Evolutionary conservation across 257 asterid species (phyloP), one percentile per base, ranked within the genome.

Genomic region (Eucommia ulmoides): DNA sequence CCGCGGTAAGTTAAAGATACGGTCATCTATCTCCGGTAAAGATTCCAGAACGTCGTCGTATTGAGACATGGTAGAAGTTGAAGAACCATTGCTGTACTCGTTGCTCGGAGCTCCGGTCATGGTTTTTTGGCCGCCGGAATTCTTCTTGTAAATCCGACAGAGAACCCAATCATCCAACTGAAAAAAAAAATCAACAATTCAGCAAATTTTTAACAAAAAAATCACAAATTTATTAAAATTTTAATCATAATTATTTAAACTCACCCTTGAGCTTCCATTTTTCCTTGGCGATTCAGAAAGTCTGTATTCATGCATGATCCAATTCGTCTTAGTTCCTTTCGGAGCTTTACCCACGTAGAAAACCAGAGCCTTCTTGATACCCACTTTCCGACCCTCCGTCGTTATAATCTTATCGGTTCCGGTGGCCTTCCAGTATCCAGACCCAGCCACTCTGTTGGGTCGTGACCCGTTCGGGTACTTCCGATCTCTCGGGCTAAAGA

Each of bases 281-380:
- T 29, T 29, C 12, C 12, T 29, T 29, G 38, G 38, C 8, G 38
- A 12, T 29, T 29, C 38, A 29, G 38, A 64, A 19, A 84, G 74
- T 16, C 93, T 52, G 24, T 83, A 87, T 45, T 87, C 96, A 24
- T 87, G 96, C 96, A 87, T 87, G 59, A 87, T 87, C 96, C 96
- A 87, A 25, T 87, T 83, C 1, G 96, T 87, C 24, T 87, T 87
- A 16, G 80, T 74, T 23, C 96, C 96, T 64, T 83, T 87, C 0
- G 96, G 96, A 14, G 96, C 96, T 71, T 87, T 87, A 2, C 96
- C 96, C 4, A 78, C 59, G 54, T 87, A 87, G 50, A 87, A 87
- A 47, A 87, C 96, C 0, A 87, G 82, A 12, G 96, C 96, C 50
- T 87, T 87, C 45, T 87, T 87, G 0, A 87, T 83, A 5, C 96